phyloP scores from a whole-genome alignment of 148 eudicot genomes.

The Beta vulgaris region DNA sequence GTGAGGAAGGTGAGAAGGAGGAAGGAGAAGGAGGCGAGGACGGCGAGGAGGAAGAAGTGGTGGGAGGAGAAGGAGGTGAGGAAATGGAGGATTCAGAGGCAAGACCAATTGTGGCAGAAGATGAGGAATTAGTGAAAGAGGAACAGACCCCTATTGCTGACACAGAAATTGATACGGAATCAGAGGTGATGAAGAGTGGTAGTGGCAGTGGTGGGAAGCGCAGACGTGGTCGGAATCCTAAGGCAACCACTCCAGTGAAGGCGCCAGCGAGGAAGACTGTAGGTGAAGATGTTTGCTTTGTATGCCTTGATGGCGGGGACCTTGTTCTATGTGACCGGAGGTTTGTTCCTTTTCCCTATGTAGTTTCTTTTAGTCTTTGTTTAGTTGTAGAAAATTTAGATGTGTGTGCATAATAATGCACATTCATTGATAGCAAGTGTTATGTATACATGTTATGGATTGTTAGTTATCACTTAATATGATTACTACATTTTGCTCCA shows the following conservation, averaged over 20 bases:
- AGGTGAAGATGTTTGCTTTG: constrained; percentile 94
- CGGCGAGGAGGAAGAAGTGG: not conserved
- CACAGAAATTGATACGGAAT: constrained; percentile 29
- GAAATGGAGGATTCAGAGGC: constrained; percentile 25
- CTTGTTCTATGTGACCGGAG: constrained; percentile 91
- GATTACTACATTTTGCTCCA: not conserved
- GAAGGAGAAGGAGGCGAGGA: constrained; percentile 4
- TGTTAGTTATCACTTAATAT: not conserved
- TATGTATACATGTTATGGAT: not conserved
- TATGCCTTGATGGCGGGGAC: constrained; percentile 94
- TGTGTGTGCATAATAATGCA: no score
- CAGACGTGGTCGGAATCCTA: constrained; percentile 59
- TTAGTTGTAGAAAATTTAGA: not conserved
- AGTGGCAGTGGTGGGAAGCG: constrained; percentile 61
- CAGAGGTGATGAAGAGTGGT: constrained; percentile 35
- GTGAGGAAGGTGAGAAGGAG: not conserved
- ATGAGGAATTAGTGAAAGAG: constrained; percentile 27
- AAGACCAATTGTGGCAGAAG: constrained; percentile 4
- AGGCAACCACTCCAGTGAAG: constrained; percentile 31
- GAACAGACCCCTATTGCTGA: constrained; percentile 33
- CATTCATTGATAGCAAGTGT: not conserved
- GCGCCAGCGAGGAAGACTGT: constrained; percentile 39
- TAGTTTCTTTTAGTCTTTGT: not conserved
- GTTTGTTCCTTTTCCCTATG: constrained; percentile 30
- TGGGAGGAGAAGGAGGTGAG: constrained; percentile 20